Evolutionary conservation across 768 basidiomycete genomes (phyloP), one percentile per base, ranked within the genome.

Genomic region (Tylopilus rubrobrunneus): DNA sequence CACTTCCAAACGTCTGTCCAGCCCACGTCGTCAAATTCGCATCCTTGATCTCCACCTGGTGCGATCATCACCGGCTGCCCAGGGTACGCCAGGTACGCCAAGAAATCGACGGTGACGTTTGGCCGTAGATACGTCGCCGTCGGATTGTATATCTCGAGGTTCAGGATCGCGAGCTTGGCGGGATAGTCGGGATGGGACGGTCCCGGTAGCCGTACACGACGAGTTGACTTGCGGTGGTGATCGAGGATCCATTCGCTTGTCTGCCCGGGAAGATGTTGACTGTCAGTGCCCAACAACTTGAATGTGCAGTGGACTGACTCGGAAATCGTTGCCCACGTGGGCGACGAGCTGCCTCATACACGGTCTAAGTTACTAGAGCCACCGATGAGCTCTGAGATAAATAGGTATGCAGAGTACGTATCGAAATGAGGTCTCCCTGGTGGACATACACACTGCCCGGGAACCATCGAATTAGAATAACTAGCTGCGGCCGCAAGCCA

Each of bases 201-300:
- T 75, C 75, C 79, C 80, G 81, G 56, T 81, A 76, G 6, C 76
- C 80, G 55, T 81, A 82, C 1, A 72, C 74, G 15, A 79, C 76
- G 9, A 80, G 64, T 53, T 80, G 76, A 5, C 75, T 68, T 28
- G 72, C 75, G 0, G 79, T 79, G 9, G 79, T 81, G 54, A 79
- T 78, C 8, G 75, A 74, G 0, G 80, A 80, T 17, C 79, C 79
- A 49, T 82, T 80, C 25, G 66, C 60, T 59, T 81, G 78, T 56
- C 78, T 68, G 14, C 78, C 79, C 4, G 78, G 80, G 55, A 74
- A 82, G 11, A 82, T 67, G 58, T 80, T 81, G 28, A 77, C 67
- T 11, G 79, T 74, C 31, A n/a, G n/a, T n/a, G n/a, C n/a, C n/a
- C n/a, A n/a, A n/a, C n/a, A n/a, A n/a, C n/a, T n/a, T n/a, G n/a